phyloP scores from a whole-genome alignment of 1,284 basidiomycete genomes.

The Leccinum griseonigrum region DNA sequence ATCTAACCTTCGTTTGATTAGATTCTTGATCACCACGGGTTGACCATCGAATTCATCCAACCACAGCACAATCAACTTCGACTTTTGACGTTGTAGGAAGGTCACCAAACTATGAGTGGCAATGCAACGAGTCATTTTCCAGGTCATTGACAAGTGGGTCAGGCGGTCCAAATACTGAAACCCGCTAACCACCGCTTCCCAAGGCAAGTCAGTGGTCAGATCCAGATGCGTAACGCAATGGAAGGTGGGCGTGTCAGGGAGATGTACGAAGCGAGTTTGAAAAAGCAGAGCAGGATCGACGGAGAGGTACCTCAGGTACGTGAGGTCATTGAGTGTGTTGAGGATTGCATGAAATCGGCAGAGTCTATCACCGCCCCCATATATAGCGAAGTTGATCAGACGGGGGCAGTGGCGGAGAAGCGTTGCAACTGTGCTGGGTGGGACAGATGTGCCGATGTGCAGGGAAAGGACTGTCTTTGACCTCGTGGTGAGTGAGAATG shows the following conservation, averaged over 20 bases:
- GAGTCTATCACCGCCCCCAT: neutral
- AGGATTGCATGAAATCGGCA: neutral
- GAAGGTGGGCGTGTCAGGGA: neutral
- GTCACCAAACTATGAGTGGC: neutral
- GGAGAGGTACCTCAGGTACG: neutral
- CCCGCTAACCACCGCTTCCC: neutral
- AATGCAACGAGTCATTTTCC: neutral
- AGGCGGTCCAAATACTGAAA: neutral
- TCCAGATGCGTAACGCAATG: conserved; percentile 2
- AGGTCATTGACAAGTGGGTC: conserved; percentile 4
- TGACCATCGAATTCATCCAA: neutral
- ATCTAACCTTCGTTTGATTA: neutral
- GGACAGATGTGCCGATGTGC: neutral
- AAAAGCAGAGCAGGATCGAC: neutral
- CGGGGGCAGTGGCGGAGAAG: neutral
- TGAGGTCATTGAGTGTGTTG: neutral
- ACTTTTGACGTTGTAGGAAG: neutral
- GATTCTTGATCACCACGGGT: neutral
- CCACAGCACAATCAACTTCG: conserved; percentile 3
- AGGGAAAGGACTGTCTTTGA: neutral
- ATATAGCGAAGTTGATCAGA: neutral
- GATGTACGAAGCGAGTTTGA: neutral
- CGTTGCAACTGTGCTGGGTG: neutral
- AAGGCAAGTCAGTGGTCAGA: neutral
- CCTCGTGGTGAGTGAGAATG: neutral